Evolutionary conservation across 192 early-diverging fungal genomes (phyloP).

Genomic region (Thamnidium elegans): DNA sequence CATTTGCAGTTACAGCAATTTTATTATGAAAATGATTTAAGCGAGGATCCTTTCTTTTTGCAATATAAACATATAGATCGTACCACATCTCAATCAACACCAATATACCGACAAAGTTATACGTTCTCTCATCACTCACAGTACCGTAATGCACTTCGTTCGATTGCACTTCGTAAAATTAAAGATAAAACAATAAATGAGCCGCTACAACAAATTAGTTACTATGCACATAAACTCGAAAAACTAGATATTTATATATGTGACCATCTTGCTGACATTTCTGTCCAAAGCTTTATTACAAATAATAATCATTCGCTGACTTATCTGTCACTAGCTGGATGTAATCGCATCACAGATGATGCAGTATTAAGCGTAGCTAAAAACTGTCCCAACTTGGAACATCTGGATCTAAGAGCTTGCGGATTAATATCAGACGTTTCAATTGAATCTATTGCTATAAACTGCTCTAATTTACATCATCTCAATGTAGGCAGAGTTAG

Average conservation of each 20-base stretch:
- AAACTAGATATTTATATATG: slow-evolving; percentile 53
- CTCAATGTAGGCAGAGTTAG: slow-evolving; percentile 52
- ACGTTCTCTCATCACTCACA: background rate
- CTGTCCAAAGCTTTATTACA: slow-evolving; percentile 34
- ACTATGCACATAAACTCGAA: slow-evolving; percentile 30
- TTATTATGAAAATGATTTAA: background rate
- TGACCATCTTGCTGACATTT: slow-evolving; percentile 37
- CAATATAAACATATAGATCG: too few relatives aligned
- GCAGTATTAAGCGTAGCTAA: slow-evolving; percentile 37
- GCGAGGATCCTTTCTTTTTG: too few relatives aligned
- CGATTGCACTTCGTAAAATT: slow-evolving; percentile 27
- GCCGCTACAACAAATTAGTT: slow-evolving; percentile 19
- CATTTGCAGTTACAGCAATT: background rate
- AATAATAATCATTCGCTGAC: slow-evolving; percentile 25
- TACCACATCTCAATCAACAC: background rate
- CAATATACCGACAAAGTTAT: background rate
- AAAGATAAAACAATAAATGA: slow-evolving; percentile 37
- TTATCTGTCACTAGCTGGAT: slow-evolving; percentile 44
- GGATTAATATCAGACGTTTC: slow-evolving; percentile 45
- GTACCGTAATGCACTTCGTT: slow-evolving; percentile 18
- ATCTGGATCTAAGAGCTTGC: slow-evolving; percentile 47
- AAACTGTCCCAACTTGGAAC: slow-evolving; percentile 37
- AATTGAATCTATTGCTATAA: slow-evolving; percentile 35
- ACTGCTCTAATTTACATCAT: slow-evolving; percentile 38
- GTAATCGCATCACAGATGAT: slow-evolving; percentile 42